Evolutionary conservation across 2,329 filamentous ascomycete genomes (phyloP).

Genomic region (Calonectria pauciramosa): DNA sequence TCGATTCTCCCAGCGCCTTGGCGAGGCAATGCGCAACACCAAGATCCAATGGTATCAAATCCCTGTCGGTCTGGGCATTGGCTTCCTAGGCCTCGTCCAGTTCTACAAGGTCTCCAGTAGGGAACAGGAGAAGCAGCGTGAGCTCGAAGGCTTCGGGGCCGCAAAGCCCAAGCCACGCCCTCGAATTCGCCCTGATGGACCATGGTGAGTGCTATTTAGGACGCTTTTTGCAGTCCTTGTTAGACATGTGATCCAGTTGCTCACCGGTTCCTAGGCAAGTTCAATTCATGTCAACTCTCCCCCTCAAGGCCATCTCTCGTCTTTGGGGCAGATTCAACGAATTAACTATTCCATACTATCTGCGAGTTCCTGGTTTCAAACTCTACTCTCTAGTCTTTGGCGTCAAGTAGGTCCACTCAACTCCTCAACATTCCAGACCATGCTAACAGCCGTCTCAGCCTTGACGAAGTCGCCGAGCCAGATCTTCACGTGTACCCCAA

Average conservation of each 20-base stretch:
- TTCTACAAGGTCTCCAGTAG: slow-evolving; percentile 80
- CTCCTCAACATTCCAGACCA: neutral
- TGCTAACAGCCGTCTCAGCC: slow-evolving; percentile 60
- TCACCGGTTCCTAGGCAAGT: slow-evolving; percentile 73
- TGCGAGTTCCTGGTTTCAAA: slow-evolving; percentile 91
- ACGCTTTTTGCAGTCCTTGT: neutral
- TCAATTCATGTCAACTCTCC: slow-evolving; percentile 92
- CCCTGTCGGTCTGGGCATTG: slow-evolving; percentile 87
- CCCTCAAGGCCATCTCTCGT: slow-evolving; percentile 89
- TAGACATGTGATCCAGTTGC: slow-evolving; percentile 13
- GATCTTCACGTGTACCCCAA: slow-evolving; percentile 94
- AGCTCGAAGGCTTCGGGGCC: slow-evolving; percentile 59
- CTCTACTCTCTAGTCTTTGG: slow-evolving; percentile 92
- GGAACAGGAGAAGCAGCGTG: slow-evolving; percentile 65
- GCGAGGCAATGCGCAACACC: slow-evolving; percentile 63
- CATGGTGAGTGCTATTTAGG: slow-evolving; percentile 71
- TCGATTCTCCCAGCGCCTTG: slow-evolving; percentile 66
- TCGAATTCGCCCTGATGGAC: slow-evolving; percentile 83
- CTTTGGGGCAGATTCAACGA: slow-evolving; percentile 95
- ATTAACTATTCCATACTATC: slow-evolving; percentile 86
- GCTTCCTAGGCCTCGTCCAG: slow-evolving; percentile 85
- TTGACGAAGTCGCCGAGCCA: slow-evolving; percentile 88
- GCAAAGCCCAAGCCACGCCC: slow-evolving; percentile 65
- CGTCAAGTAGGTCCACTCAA: slow-evolving; percentile 70
- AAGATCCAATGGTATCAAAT: slow-evolving; percentile 91